These are phyloP conservation scores for Eimeria necatrix DNA, from an alignment of 169 alveolate genomes.

Conservation along the genomic window DNA sequence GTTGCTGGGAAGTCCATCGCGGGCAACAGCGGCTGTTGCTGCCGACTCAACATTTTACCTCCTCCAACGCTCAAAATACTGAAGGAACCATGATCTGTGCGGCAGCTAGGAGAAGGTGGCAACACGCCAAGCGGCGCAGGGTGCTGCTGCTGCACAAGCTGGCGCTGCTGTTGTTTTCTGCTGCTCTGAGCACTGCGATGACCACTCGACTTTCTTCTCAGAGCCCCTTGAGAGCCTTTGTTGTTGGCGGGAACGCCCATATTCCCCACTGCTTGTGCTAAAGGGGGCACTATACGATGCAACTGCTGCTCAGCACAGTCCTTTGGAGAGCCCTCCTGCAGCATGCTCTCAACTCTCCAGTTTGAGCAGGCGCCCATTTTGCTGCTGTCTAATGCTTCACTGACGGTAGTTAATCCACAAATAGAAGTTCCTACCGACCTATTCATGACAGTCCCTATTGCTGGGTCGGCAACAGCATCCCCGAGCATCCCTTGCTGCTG, in stretches of 20 bases:
- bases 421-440: not conserved
- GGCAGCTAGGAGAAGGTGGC: not conserved
- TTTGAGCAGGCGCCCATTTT: not conserved
- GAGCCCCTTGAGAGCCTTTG: not conserved
- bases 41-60: not conserved
- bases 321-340: not conserved
- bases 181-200: constrained; percentile 2
- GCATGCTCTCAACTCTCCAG: not conserved
- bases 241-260: not conserved
- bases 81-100: not conserved
- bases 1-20: constrained; percentile 10
- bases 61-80: not conserved
- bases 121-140: not conserved
- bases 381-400: not conserved
- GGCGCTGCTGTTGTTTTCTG: constrained; percentile 17
- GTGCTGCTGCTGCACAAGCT: not conserved
- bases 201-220: not conserved
- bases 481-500: not conserved
- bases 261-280: not conserved
- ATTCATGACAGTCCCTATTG: not conserved
- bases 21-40: constrained; percentile 37
- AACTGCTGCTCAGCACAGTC: not conserved
- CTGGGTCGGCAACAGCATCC: not conserved
- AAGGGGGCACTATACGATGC: not conserved
- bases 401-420: not conserved